phyloP scores from a whole-genome alignment of 2,329 filamentous ascomycete genomes.

The Cercospora beticola region DNA sequence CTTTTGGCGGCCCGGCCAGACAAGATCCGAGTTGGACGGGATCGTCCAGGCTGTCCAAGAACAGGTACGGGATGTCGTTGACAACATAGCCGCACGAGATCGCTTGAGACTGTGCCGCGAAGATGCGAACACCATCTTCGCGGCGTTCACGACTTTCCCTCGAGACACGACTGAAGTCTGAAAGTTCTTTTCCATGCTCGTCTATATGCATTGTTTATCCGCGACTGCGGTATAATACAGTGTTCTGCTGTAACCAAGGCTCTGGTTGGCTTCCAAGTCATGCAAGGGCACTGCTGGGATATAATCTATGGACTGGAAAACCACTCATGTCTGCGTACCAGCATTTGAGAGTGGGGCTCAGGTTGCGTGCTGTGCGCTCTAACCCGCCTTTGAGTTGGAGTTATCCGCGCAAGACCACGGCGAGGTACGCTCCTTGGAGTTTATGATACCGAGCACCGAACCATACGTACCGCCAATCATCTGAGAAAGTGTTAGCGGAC shows the following conservation, averaged over 20 bases:
- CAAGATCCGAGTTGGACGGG: background rate
- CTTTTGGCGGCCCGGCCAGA: background rate
- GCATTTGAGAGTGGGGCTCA: background rate
- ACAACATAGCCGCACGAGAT: background rate
- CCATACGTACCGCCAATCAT: constrained; percentile 49
- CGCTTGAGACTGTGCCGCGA: background rate
- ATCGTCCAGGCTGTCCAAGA: background rate
- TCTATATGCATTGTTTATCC: background rate
- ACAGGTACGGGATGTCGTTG: background rate
- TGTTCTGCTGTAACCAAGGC: background rate
- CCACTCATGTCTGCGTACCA: background rate
- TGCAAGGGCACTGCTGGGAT: background rate
- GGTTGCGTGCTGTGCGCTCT: background rate
- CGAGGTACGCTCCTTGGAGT: constrained; percentile 25
- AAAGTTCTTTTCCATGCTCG: background rate
- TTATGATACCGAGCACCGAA: constrained; percentile 43
- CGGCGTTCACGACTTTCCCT: background rate
- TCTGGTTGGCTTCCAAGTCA: background rate
- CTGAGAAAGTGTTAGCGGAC: background rate
- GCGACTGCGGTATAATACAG: background rate
- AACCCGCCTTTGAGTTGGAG: constrained; percentile 29
- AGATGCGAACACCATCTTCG: background rate
- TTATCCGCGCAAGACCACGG: constrained; percentile 32
- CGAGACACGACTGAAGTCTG: background rate
- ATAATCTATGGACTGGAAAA: background rate